These are phyloP conservation scores for Citrus inodora DNA, from an alignment of 345 rosid genomes.

Conservation along the genomic window DNA sequence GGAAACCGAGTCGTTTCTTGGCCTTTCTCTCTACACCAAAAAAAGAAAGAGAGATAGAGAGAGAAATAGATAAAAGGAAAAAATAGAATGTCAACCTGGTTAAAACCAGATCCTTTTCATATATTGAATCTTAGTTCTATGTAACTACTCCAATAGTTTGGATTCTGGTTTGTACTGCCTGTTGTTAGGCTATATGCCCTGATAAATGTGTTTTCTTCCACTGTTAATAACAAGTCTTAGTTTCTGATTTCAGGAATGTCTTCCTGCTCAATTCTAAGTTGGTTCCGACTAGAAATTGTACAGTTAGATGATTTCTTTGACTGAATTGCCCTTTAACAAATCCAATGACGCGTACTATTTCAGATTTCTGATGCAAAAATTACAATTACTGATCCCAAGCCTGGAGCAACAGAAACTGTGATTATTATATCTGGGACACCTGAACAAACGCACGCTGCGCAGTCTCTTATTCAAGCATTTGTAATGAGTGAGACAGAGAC, in stretches of 20 bases:
- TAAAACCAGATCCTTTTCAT: neutral
- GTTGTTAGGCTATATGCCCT: neutral
- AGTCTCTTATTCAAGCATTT: constrained; percentile 79
- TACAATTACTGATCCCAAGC: constrained; percentile 51
- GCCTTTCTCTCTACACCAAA: neutral
- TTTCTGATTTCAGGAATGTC: neutral
- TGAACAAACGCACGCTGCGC: constrained; percentile 81
- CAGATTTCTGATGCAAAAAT: constrained; percentile 77
- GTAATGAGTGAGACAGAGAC: constrained; percentile 64
- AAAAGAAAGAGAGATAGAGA: neutral
- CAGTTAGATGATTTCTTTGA: neutral
- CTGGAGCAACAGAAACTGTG: constrained; percentile 57
- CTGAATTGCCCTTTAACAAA: neutral
- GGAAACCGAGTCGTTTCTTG: neutral
- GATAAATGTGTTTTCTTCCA: neutral
- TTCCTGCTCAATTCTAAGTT: neutral
- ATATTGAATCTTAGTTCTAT: neutral
- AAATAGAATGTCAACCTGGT: neutral
- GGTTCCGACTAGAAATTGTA: neutral
- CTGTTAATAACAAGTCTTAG: neutral
- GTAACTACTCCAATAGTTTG: neutral
- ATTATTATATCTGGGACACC: constrained; percentile 77
- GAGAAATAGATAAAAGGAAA: neutral
- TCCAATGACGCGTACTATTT: neutral
- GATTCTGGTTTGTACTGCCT: neutral